These are phyloP conservation scores for Solanum microdontum DNA, from an alignment of 257 asterid species.

Conservation along the genomic window DNA sequence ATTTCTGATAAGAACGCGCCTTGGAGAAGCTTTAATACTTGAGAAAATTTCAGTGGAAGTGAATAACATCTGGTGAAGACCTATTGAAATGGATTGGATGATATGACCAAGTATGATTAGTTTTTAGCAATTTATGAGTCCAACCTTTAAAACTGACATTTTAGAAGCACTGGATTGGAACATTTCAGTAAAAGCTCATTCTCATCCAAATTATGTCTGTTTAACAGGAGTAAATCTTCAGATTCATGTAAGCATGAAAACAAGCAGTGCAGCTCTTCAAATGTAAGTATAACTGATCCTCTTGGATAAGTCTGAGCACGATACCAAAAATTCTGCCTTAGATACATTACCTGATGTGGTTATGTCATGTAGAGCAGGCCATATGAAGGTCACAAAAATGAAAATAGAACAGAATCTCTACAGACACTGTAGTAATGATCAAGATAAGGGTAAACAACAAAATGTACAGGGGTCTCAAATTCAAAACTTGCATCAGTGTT, in stretches of 20 bases:
- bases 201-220: background rate
- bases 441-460: background rate
- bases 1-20: background rate
- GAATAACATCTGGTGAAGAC: background rate
- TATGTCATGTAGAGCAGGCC: background rate
- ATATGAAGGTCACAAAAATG: background rate
- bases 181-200: background rate
- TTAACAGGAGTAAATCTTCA: constrained; percentile 16
- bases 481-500: background rate
- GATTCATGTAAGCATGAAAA: constrained; percentile 3
- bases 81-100: background rate
- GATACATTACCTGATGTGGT: background rate
- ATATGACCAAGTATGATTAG: background rate
- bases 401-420: background rate
- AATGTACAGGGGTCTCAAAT: background rate
- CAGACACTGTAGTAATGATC: background rate
- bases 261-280: constrained; percentile 5
- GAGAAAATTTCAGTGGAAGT: background rate
- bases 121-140: background rate
- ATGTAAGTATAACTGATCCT: constrained; percentile 22
- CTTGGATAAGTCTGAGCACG: background rate
- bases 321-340: background rate
- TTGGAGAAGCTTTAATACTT: background rate
- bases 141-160: background rate
- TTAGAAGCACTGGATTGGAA: background rate